Evolutionary conservation across 345 rosid genomes (phyloP).

Genomic region (Hibiscus trionum): DNA sequence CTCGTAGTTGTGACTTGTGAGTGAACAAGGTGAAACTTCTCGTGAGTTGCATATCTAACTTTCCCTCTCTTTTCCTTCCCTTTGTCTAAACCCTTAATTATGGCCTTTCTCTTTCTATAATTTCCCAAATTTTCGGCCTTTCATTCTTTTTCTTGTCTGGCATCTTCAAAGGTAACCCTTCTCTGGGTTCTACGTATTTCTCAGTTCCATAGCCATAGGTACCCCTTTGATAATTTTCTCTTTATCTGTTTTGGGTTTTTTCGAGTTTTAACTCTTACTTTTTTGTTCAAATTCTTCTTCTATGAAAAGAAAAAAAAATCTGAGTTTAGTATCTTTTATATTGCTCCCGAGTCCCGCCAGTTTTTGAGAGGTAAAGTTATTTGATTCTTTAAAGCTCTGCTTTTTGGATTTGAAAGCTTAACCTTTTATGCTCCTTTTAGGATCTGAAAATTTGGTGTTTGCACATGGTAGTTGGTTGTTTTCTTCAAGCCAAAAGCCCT

Average conservation of each 20-base stretch:
- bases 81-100: background rate
- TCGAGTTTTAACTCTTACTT: background rate
- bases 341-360: background rate
- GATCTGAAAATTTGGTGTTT: background rate
- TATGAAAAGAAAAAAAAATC: too few species aligned
- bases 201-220: background rate
- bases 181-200: background rate
- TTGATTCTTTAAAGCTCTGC: background rate
- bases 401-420: conserved; percentile 1
- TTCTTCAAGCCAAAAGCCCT: conserved; percentile 3
- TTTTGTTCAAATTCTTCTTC: background rate
- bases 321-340: background rate
- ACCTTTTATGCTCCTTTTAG: background rate
- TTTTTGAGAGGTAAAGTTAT: background rate
- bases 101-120: background rate
- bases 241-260: background rate
- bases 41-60: too few species aligned
- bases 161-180: background rate
- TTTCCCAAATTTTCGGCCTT: background rate
- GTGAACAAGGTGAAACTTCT: too few species aligned
- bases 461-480: conserved; percentile 3
- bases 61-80: background rate
- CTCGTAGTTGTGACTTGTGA: too few species aligned
- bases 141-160: background rate
- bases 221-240: background rate